Evolutionary conservation across 495 filamentous ascomycete genomes (phyloP).

Genomic region (Penicillium subrubescens): DNA sequence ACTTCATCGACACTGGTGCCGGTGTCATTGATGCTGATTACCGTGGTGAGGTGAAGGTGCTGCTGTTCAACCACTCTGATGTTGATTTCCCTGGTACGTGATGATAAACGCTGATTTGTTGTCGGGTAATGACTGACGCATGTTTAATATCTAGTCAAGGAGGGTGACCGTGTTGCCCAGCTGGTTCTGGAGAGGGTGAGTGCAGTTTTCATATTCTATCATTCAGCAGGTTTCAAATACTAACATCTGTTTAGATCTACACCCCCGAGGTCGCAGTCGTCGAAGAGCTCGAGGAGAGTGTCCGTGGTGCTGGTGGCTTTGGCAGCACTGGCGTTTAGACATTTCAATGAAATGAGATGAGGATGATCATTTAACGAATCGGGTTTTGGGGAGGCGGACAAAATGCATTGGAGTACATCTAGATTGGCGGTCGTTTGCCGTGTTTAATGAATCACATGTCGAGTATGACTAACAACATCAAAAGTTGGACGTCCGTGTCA

Average conservation of each 20-base stretch:
- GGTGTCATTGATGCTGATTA: constrained; percentile 99
- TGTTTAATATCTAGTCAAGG: constrained; percentile 54
- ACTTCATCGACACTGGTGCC: constrained; percentile 92
- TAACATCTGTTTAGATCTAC: constrained; percentile 59
- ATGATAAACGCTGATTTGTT: background rate
- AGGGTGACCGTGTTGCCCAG: constrained; percentile 90
- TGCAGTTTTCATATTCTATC: constrained; percentile 1
- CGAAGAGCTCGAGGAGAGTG: constrained; percentile 84
- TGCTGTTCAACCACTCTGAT: constrained; percentile 90
- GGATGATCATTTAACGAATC: background rate
- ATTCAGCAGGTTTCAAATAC: background rate
- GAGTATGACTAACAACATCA: background rate
- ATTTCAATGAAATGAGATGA: background rate
- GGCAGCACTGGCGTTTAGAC: constrained; percentile 75
- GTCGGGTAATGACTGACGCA: background rate
- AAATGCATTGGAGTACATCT: constrained; percentile 13
- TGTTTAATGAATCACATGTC: constrained; percentile 19
- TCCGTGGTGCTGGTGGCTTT: constrained; percentile 88
- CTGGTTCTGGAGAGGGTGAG: constrained; percentile 80
- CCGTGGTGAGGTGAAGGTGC: constrained; percentile 87
- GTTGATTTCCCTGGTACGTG: constrained; percentile 65
- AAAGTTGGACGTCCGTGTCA: background rate
- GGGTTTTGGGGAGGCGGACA: constrained; percentile 1
- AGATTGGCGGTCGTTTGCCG: constrained; percentile 10
- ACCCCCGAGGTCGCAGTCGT: constrained; percentile 90